A percentile compares a stretch with the other conserved stretches of the same genome.
phyloP scores from a whole-genome alignment of 768 basidiomycete species.

The Trametes cinnabarina region DNA sequence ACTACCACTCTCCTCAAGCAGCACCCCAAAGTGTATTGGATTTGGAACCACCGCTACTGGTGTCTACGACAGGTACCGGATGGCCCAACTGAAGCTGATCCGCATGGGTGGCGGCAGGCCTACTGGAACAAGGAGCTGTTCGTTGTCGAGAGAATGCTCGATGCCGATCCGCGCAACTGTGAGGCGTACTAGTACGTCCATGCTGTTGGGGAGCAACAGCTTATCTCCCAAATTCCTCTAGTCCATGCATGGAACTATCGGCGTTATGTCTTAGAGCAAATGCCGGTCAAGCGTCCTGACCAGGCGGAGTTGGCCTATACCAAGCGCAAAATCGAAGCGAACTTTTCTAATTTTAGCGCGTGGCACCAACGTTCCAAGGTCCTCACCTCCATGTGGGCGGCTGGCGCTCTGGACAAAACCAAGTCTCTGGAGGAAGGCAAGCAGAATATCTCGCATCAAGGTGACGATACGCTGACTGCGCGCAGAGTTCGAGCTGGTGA shows the following conservation, averaged over 20 bases:
- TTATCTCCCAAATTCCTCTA: constrained; percentile 33
- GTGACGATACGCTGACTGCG: neutral
- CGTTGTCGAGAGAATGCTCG: constrained; percentile 90
- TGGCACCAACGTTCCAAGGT: constrained; percentile 97
- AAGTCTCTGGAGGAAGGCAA: constrained; percentile 70
- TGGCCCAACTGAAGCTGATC: constrained; percentile 55
- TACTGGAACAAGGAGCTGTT: constrained; percentile 86
- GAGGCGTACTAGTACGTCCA: constrained; percentile 26
- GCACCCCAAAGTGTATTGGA: constrained; percentile 96
- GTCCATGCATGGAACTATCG: constrained; percentile 96
- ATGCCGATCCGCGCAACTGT: constrained; percentile 93
- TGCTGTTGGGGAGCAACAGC: neutral
- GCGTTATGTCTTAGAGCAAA: constrained; percentile 73
- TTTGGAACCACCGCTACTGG: constrained; percentile 98
- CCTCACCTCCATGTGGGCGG: constrained; percentile 61
- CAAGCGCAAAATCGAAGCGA: constrained; percentile 84
- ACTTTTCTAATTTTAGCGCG: constrained; percentile 97
- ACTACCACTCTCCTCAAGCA: constrained; percentile 78
- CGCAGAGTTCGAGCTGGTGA: constrained; percentile 87
- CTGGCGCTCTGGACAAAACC: constrained; percentile 47
- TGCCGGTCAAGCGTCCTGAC: constrained; percentile 56
- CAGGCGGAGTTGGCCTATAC: constrained; percentile 83
- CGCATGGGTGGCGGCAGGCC: constrained; percentile 67
- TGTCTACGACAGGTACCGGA: constrained; percentile 84
- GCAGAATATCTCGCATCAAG: constrained; percentile 11